These are phyloP conservation scores for Orbilia javanica DNA, from an alignment of 2,329 filamentous ascomycete genomes.

Conservation along the genomic window DNA sequence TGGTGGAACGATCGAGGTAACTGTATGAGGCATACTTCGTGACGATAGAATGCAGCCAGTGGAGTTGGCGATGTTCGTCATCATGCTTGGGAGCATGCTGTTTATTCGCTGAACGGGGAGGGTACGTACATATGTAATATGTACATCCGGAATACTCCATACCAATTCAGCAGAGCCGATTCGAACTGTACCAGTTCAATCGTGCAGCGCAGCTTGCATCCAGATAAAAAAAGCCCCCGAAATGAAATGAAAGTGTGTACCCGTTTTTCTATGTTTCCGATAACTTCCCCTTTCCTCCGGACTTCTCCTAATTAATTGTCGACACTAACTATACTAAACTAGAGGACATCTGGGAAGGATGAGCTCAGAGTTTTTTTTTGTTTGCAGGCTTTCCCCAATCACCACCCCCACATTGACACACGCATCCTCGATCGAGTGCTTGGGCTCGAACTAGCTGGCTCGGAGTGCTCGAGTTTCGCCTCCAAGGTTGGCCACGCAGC, in stretches of 20 bases:
- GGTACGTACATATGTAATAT: no score
- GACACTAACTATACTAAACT: neutral
- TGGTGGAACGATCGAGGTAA: neutral
- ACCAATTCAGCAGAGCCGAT: slow-evolving; percentile 7
- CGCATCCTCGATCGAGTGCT: slow-evolving; percentile 21
- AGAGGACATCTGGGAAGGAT: slow-evolving; percentile 21
- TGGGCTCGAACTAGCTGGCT: neutral
- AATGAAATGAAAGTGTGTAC: neutral
- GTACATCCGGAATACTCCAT: neutral
- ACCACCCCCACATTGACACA: slow-evolving; percentile 45
- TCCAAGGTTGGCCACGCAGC: slow-evolving; percentile 17
- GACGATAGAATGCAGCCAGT: slow-evolving; percentile 18
- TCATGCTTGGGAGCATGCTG: slow-evolving; percentile 45
- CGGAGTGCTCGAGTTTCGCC: slow-evolving; percentile 28
- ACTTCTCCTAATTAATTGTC: slow-evolving; percentile 13
- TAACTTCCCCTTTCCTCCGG: slow-evolving; percentile 49
- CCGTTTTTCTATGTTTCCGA: slow-evolving; percentile 30
- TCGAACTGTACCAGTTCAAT: slow-evolving; percentile 7
- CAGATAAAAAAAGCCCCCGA: neutral
- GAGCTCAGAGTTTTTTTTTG: neutral
- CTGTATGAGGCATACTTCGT: slow-evolving; percentile 2
- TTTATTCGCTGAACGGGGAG: slow-evolving; percentile 37
- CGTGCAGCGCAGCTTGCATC: slow-evolving; percentile 17
- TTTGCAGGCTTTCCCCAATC: slow-evolving; percentile 15
- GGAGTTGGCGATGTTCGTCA: slow-evolving; percentile 34